Conservation (phyloP, 164 flowering plant species). For the Vitis riparia region DNA sequence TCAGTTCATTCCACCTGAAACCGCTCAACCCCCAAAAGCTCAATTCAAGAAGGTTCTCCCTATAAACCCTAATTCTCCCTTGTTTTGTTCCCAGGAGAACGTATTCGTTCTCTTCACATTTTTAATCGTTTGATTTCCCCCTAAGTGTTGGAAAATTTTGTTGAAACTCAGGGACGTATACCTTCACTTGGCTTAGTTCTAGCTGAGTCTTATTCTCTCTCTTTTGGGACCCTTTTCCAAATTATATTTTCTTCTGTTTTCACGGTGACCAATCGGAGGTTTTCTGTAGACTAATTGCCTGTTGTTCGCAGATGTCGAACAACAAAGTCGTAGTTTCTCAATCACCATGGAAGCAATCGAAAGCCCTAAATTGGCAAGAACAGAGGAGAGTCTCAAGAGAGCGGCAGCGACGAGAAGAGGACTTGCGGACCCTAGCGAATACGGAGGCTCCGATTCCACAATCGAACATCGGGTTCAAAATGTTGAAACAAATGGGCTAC, state of each 20-base stretch:
- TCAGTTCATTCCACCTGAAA: slow-evolving; percentile 66
- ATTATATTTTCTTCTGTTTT: too few relatives aligned
- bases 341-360: slow-evolving; percentile 46
- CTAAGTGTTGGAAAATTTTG: too few relatives aligned
- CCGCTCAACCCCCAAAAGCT: slow-evolving; percentile 27
- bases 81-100: too few relatives aligned
- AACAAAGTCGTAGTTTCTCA: slow-evolving; percentile 18
- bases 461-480: slow-evolving; percentile 84
- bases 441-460: slow-evolving; percentile 71
- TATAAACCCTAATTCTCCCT: too few relatives aligned
- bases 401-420: slow-evolving; percentile 68
- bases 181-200: too few relatives aligned
- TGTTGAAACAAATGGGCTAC: slow-evolving; percentile 93
- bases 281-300: background rate
- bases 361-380: slow-evolving; percentile 60
- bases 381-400: slow-evolving; percentile 56
- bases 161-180: too few relatives aligned
- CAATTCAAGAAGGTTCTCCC: slow-evolving; percentile 35
- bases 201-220: too few relatives aligned
- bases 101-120: too few relatives aligned
- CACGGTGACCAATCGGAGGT: too few relatives aligned
- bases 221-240: too few relatives aligned
- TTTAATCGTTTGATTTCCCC: too few relatives aligned
- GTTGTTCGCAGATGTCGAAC: slow-evolving; percentile 23
- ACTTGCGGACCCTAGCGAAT: slow-evolving; percentile 61